Evolutionary conservation across 129 eudicot genomes (phyloP).

Genomic region (Chrysanthemum seticuspe): DNA sequence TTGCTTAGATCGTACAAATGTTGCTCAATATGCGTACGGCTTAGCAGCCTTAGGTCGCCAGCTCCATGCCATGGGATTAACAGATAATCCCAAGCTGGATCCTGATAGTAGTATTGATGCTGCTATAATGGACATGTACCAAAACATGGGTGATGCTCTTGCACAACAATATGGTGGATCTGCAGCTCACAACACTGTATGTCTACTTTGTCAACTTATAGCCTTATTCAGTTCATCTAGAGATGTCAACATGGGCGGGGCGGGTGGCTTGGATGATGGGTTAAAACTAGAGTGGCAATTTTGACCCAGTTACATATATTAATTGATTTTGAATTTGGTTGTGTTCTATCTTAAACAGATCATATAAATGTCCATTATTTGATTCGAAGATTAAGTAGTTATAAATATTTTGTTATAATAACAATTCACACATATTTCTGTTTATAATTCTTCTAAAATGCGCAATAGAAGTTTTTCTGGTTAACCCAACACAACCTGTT

Average conservation of each 20-base stretch:
- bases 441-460: no score
- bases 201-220: slow-evolving; percentile 2
- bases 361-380: no score
- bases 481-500: no score
- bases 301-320: no score
- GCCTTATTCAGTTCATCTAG: background rate
- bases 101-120: slow-evolving; percentile 86
- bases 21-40: slow-evolving; percentile 97
- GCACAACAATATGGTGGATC: slow-evolving; percentile 99
- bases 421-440: no score
- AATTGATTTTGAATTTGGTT: no score
- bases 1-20: slow-evolving; percentile 92
- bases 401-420: no score
- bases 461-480: no score
- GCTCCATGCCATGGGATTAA: slow-evolving; percentile 78
- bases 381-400: no score
- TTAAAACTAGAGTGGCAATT: background rate
- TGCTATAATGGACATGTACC: slow-evolving; percentile 92
- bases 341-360: no score
- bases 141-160: slow-evolving; percentile 96
- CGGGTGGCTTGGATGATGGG: background rate
- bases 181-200: slow-evolving; percentile 95
- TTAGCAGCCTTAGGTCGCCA: slow-evolving; percentile 89
- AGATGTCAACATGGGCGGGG: background rate
- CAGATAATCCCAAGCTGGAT: slow-evolving; percentile 72